Evolutionary conservation across 208 protist species (phyloP).

Genomic region (Trypanosoma rangeli): DNA sequence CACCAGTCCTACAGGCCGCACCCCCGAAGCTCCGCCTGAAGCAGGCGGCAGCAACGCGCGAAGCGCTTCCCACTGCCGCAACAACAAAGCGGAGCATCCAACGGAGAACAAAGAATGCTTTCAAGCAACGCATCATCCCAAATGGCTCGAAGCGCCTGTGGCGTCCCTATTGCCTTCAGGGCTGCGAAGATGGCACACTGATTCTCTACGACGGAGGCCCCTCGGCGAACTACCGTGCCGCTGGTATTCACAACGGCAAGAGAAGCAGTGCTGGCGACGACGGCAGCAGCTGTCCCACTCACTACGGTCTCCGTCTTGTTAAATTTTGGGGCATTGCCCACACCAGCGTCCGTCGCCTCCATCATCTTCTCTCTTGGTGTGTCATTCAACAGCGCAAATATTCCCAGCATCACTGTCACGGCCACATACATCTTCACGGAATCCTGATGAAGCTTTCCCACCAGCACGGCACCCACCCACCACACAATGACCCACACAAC

Average conservation of each 20-base stretch:
- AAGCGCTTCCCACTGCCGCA: conserved; percentile 56
- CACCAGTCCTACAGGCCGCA: conserved; percentile 1
- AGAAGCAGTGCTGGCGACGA: background rate
- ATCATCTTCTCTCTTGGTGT: background rate
- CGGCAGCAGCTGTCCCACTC: background rate
- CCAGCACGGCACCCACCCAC: conserved; percentile 23
- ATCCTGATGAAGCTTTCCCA: conserved; percentile 17
- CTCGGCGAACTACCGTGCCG: background rate
- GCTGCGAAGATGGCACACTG: conserved; percentile 21
- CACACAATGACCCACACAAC: conserved; percentile 41
- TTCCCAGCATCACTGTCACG: conserved; percentile 26
- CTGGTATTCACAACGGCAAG: background rate
- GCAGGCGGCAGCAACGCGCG: conserved; percentile 38
- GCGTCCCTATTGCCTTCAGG: conserved; percentile 39
- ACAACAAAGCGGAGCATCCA: conserved; percentile 23
- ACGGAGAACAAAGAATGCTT: conserved; percentile 21
- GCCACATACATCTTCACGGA: conserved; percentile 37
- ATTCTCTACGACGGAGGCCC: background rate
- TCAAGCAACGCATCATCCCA: conserved; percentile 38
- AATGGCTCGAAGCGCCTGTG: conserved; percentile 49
- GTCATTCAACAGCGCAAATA: conserved; percentile 11
- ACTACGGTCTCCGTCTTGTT: conserved; percentile 20
- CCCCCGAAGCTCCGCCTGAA: conserved; percentile 35
- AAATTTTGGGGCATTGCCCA: background rate
- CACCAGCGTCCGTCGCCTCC: background rate